Base-by-base conservation (phyloP, 352 stramenopile species). In the Phytophthora aleatoria region DNA sequence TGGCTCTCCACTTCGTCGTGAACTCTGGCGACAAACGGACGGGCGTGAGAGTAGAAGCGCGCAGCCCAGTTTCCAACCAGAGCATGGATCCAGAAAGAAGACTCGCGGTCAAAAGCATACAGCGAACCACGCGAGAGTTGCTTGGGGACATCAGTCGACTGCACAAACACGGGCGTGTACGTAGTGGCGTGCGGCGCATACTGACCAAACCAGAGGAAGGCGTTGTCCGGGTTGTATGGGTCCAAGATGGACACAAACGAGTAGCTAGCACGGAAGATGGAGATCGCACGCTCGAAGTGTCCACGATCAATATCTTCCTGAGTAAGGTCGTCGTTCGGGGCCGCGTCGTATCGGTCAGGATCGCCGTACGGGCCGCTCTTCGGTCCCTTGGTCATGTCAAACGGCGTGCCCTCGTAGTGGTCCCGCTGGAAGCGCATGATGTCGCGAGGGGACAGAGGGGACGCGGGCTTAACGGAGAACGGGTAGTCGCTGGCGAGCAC, bases 331-430 rank as follows among this genome's bases (percentile, higher is more conserved):
- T 61, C 79, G 26, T 73, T 80, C 24, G 77, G 43, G 1, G 71
- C 74, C 26, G 64, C 35, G 36, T 95, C 88, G 74, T 95, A 98
- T 24, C 93, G 84, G 67, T 98, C 91, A 5, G 93, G 93, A 53
- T 96, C 77, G 8, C 94, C 91, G 71, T 91, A 99, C 13, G 96
- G 92, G 9, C 96, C 96, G 28, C 74, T 84, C 30, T 81, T 73
- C 1, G 81, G 72, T 0, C 90, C 88, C 53, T 80, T 76, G 0
- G 83, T 96, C 78, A 97, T 92, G 56, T 97, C 87, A 66, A 95
- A 99, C 28, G 73, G 41, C 9, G 94, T 98, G 33, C 91, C 91
- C 72, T 98, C 88, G 61, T 98, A 98, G 71, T 98, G 94, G 69
- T 98, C 90, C 3, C 94, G 82, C 61, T 97, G 89, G 52, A 97